Percentiles rank a stretch among this genome's conserved stretches.
phyloP scores from a whole-genome alignment of 2,329 filamentous ascomycete genomes.

The Sporothrix pseudoabietina region DNA sequence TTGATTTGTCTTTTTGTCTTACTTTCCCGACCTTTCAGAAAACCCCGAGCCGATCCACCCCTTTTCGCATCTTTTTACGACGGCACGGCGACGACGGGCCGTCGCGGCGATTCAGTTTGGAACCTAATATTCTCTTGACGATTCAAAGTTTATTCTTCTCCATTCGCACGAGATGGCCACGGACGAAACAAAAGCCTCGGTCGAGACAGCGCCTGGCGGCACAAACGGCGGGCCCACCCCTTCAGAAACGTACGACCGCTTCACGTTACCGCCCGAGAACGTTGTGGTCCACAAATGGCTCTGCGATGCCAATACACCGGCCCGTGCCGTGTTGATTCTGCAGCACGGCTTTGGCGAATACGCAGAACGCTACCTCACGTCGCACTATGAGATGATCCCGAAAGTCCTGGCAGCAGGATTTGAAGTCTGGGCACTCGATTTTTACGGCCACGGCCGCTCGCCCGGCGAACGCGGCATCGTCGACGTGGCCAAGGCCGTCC shows the following conservation, averaged over 20 bases:
- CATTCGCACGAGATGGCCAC: background rate
- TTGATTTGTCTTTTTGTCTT: background rate
- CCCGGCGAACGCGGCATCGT: conserved; percentile 3
- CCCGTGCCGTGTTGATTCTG: background rate
- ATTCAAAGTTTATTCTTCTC: no score
- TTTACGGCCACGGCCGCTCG: conserved; percentile 7
- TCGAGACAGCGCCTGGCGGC: background rate
- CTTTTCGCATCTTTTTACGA: no score
- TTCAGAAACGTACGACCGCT: background rate
- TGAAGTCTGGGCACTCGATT: conserved; percentile 14
- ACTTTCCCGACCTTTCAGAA: background rate
- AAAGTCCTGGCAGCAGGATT: background rate
- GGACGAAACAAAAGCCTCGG: background rate
- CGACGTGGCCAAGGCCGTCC: background rate
- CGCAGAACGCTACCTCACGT: conserved; percentile 12
- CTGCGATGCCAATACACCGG: background rate
- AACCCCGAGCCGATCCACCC: no score
- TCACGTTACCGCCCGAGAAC: background rate
- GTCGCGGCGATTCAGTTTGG: no score
- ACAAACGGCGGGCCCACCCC: background rate
- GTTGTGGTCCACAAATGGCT: conserved; percentile 13
- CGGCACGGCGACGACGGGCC: no score
- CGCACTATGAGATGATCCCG: background rate
- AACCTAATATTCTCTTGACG: no score
- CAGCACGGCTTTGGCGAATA: conserved; percentile 11